Percentiles rank a stretch among this genome's conserved stretches.
Conservation (phyloP, 306 rosid genomes). For the Albizia julibrissin region DNA sequence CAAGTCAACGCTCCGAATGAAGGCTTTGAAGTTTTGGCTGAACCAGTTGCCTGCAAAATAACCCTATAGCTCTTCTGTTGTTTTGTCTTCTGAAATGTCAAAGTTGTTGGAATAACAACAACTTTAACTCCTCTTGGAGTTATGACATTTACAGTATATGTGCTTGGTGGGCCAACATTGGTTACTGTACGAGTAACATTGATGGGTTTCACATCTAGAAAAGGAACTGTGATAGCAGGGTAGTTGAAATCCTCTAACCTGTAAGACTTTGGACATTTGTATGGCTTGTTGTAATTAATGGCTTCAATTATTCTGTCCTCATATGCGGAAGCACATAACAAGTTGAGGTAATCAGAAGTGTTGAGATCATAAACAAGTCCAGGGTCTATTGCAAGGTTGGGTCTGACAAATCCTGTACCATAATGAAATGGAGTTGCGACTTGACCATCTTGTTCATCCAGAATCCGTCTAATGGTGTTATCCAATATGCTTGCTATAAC, state of each 20-base stretch:
- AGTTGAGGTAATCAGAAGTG: too few species aligned
- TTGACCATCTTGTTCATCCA: background rate
- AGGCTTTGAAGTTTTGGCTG: too few species aligned
- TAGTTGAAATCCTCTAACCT: too few species aligned
- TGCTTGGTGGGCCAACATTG: constrained; percentile 1
- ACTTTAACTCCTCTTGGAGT: background rate
- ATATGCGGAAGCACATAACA: too few species aligned
- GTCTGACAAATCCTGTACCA: background rate
- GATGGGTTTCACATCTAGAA: too few species aligned
- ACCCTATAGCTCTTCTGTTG: background rate
- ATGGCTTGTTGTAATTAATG: too few species aligned
- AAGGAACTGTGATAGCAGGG: too few species aligned
- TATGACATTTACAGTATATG: background rate
- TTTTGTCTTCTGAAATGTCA: background rate
- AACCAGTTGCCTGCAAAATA: background rate
- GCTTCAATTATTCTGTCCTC: too few species aligned
- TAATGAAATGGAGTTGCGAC: background rate
- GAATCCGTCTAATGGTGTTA: background rate
- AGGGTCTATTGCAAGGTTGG: too few species aligned
- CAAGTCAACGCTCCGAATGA: background rate
- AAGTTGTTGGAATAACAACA: background rate
- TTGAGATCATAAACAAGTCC: too few species aligned
- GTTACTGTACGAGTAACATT: background rate
- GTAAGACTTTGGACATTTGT: too few species aligned
- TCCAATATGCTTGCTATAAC: background rate